A percentile compares a stretch with the other conserved stretches of the same genome.
Evolutionary conservation across 1,284 basidiomycete species (phyloP).

Genomic region (Schizophyllum amplum): DNA sequence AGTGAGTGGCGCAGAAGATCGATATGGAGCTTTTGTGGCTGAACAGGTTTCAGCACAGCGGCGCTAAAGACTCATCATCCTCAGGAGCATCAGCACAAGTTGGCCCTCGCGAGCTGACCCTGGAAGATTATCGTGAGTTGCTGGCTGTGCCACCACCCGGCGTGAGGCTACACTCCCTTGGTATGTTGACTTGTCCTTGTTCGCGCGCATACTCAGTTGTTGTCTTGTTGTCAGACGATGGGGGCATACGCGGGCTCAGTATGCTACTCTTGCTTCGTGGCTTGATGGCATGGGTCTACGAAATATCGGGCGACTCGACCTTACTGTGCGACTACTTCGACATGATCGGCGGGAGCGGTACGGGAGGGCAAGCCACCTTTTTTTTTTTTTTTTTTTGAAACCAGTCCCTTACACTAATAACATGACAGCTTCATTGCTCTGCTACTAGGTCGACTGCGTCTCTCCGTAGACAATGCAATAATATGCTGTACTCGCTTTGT

Average conservation of each 20-base stretch:
- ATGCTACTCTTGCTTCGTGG: not conserved
- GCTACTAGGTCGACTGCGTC: not conserved
- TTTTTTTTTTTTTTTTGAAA: not conserved
- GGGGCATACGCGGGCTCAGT: not conserved
- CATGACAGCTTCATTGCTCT: not conserved
- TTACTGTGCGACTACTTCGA: not conserved
- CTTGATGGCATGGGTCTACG: not conserved
- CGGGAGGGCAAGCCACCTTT: not conserved
- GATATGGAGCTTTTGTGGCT: too few species aligned
- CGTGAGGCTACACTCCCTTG: too few species aligned
- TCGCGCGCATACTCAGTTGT: too few species aligned
- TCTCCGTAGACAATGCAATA: not conserved
- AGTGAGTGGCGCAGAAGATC: too few species aligned
- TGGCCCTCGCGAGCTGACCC: too few species aligned
- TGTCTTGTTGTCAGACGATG: too few species aligned
- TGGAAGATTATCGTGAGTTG: too few species aligned
- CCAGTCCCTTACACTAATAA: not conserved
- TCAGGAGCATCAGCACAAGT: too few species aligned
- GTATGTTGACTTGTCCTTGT: too few species aligned
- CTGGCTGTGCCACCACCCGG: too few species aligned
- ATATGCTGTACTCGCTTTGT: not conserved
- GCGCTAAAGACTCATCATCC: too few species aligned
- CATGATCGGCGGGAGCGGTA: not conserved
- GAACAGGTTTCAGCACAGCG: too few species aligned
- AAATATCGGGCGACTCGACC: not conserved